Conservation (phyloP, 306 rosid species). For the Styphnolobium japonicum region DNA sequence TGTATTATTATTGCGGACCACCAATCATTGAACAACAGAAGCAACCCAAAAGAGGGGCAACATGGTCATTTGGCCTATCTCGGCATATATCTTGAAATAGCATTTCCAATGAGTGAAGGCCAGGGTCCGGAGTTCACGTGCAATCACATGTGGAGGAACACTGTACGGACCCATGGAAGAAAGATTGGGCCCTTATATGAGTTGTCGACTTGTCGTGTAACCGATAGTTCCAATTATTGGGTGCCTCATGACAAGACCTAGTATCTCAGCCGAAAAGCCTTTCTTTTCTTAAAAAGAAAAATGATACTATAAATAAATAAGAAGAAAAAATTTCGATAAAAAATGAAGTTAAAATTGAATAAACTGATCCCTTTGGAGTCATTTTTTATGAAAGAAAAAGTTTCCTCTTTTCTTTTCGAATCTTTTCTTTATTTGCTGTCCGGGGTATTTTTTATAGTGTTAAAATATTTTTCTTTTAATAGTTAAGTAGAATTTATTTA, state of each 20-base stretch:
- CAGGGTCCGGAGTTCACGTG: constrained; percentile 47
- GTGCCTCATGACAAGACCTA: not conserved
- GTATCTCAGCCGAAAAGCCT: not conserved
- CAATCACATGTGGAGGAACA: constrained; percentile 44
- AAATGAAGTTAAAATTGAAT: not conserved
- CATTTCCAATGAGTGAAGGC: not conserved
- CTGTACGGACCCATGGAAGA: constrained; percentile 20
- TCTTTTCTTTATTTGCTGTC: not conserved
- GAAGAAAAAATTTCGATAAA: not conserved
- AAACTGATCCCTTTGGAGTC: not conserved
- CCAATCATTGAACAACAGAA: constrained; percentile 37
- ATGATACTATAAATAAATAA: not conserved
- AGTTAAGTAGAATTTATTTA: not conserved
- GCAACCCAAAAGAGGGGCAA: constrained; percentile 16
- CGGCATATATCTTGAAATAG: not conserved
- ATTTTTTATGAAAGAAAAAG: not conserved
- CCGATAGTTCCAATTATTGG: constrained; percentile 30
- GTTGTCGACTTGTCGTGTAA: not conserved
- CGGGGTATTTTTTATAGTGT: too few relatives aligned
- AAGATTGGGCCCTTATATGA: not conserved
- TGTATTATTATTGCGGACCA: not conserved
- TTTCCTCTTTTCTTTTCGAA: not conserved
- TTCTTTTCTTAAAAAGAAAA: not conserved
- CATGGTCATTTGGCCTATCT: constrained; percentile 18
- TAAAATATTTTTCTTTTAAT: not conserved